Conservation (phyloP, 2,329 filamentous ascomycete species). For the Cladosporium sp. region DNA sequence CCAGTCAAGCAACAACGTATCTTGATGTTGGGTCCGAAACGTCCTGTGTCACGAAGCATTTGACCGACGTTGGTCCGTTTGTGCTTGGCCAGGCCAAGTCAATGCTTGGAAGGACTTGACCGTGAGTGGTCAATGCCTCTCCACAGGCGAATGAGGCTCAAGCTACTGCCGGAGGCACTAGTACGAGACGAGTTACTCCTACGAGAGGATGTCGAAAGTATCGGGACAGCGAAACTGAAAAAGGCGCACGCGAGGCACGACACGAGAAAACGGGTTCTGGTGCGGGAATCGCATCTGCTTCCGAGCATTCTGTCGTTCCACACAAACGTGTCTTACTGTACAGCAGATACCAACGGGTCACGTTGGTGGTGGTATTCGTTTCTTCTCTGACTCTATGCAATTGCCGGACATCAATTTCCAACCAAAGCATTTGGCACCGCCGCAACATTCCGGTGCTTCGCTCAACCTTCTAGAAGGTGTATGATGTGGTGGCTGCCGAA, state of each 20-base stretch:
- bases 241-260: background rate
- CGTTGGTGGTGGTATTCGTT: background rate
- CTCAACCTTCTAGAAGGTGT: conserved; percentile 2
- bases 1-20: background rate
- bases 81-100: conserved; percentile 16
- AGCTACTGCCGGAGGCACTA: conserved; percentile 3
- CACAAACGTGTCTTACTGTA: background rate
- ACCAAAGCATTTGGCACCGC: background rate
- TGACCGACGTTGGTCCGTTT: background rate
- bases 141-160: background rate
- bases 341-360: background rate
- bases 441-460: background rate
- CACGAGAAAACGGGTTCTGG: background rate
- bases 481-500: background rate
- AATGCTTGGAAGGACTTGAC: conserved; percentile 11
- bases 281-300: background rate
- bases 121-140: background rate
- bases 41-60: background rate
- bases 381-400: background rate
- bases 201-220: background rate
- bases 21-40: background rate
- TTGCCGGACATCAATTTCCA: background rate
- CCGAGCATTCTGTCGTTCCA: background rate
- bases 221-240: background rate
- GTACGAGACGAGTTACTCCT: background rate